Evolutionary conservation across 2,329 filamentous ascomycete species (phyloP), one percentile per base, ranked within the genome.

Genomic region (Ophiostoma quercus): DNA sequence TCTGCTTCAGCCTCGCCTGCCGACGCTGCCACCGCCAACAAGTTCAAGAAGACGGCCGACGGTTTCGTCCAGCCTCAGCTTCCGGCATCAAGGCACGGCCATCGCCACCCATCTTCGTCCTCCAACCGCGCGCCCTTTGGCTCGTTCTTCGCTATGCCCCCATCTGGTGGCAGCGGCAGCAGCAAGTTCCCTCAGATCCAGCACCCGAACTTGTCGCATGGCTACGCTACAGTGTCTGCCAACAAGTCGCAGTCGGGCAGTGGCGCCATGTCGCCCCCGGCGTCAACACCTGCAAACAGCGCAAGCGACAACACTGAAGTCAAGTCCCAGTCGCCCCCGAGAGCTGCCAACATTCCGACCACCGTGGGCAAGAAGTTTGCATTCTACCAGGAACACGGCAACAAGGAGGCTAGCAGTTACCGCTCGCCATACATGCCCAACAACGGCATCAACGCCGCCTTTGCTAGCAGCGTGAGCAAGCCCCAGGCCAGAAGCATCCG

Each of bases 311-410:
- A 34, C 34, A 43, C n/a, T 29, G 8, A 37, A 1, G 72, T 65
- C 29, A 72, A 51, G 34, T n/a, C 62, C 19, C 60, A 51, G 9
- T 70, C 71, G 25, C 63, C 69, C 8, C 66, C 69, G 2, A 62
- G 37, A 9, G n/a, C 54, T 2, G 19, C 67, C 19, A 19, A 62
- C 60, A 29, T 70, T 11, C 72, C 70, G 69, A 72, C 71, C 41
- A 54, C 62, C 70, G 70, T 71, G 51, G 65, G 82, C 69, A 82
- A 84, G 70, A 86, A 84, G 72, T 87, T 86, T 74, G 78, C 81
- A 2, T 89, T 87, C 75, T 85, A 88, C 75, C 85, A 87, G 73
- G 82, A 85, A 34, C 80, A 88, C 71, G 83, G 71, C 41, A 73
- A 73, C 63, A 86, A 84, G 77, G 84, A 86, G 71, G 79, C 84